Percentiles rank a stretch among this genome's conserved stretches.
Evolutionary conservation across 257 asterid genomes (phyloP).

Genomic region (Leonotis leonurus): DNA sequence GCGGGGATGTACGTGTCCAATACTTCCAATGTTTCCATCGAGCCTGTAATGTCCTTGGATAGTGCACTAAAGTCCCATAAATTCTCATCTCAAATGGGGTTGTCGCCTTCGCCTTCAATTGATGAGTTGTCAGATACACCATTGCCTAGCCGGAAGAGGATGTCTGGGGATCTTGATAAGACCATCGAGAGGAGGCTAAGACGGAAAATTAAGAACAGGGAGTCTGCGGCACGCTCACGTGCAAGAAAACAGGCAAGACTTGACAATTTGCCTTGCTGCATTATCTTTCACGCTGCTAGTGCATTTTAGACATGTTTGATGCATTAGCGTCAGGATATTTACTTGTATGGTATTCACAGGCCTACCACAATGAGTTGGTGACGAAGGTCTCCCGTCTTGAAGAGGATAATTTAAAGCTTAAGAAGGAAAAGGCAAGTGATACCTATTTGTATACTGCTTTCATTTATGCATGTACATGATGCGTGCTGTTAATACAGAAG

Average conservation of each 20-base stretch:
- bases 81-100: conserved; percentile 34
- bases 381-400: conserved; percentile 72
- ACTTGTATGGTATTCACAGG: conserved; percentile 36
- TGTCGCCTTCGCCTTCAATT: conserved; percentile 56
- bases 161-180: conserved; percentile 44
- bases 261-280: not conserved
- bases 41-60: conserved; percentile 54
- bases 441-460: not conserved
- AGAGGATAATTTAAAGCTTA: conserved; percentile 67
- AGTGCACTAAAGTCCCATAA: conserved; percentile 36
- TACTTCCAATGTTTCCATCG: conserved; percentile 45
- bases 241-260: conserved; percentile 81
- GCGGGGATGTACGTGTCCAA: conserved; percentile 58
- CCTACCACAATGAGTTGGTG: conserved; percentile 84
- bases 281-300: not conserved
- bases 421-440: conserved; percentile 54
- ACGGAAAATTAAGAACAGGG: conserved; percentile 79
- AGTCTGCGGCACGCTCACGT: conserved; percentile 92
- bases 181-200: conserved; percentile 73
- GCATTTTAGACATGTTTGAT: not conserved
- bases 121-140: conserved; percentile 59
- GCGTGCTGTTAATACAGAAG: not conserved
- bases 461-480: not conserved
- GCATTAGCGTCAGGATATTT: not conserved
- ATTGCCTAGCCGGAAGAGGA: conserved; percentile 51